These are phyloP conservation scores for Aspergillus nidulans DNA, from an alignment of 495 filamentous ascomycete species.

Conservation along the genomic window DNA sequence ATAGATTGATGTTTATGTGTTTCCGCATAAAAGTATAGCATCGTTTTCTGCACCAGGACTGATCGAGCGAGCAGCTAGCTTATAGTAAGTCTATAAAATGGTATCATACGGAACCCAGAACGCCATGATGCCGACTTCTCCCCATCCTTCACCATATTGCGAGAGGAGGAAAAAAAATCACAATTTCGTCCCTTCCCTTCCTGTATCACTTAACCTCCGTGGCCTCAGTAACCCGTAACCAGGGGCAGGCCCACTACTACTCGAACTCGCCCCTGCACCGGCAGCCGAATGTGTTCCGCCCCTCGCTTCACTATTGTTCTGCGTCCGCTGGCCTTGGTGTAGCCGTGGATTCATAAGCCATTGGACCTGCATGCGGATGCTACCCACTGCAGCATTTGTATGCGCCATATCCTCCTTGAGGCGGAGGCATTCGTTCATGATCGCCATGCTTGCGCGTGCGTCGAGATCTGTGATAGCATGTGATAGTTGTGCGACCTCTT, in stretches of 20 bases:
- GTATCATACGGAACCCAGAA: not conserved
- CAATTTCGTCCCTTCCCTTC: slow-evolving; percentile 45
- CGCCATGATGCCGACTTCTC: not conserved
- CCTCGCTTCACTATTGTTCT: slow-evolving; percentile 13
- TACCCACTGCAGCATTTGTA: slow-evolving; percentile 59
- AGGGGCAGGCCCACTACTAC: slow-evolving; percentile 13
- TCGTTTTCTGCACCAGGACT: too few species aligned
- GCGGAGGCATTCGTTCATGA: slow-evolving; percentile 64
- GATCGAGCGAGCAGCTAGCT: not conserved
- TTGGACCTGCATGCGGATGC: slow-evolving; percentile 63
- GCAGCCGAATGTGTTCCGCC: not conserved
- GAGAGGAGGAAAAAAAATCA: not conserved
- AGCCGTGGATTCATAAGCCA: slow-evolving; percentile 62
- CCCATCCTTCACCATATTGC: not conserved
- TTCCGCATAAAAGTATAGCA: too few species aligned
- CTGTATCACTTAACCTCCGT: slow-evolving; percentile 40
- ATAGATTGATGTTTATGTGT: too few species aligned
- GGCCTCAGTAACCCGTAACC: slow-evolving; percentile 25
- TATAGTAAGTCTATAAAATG: not conserved
- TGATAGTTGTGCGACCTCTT: slow-evolving; percentile 57
- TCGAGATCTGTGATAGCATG: slow-evolving; percentile 60
- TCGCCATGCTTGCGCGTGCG: slow-evolving; percentile 60
- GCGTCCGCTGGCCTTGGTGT: slow-evolving; percentile 37
- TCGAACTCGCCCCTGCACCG: slow-evolving; percentile 24
- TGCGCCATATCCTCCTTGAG: slow-evolving; percentile 65